Percentiles rank a stretch among this genome's conserved stretches.
Conservation (phyloP, 768 basidiomycete genomes). For the Royoungia palumana region DNA sequence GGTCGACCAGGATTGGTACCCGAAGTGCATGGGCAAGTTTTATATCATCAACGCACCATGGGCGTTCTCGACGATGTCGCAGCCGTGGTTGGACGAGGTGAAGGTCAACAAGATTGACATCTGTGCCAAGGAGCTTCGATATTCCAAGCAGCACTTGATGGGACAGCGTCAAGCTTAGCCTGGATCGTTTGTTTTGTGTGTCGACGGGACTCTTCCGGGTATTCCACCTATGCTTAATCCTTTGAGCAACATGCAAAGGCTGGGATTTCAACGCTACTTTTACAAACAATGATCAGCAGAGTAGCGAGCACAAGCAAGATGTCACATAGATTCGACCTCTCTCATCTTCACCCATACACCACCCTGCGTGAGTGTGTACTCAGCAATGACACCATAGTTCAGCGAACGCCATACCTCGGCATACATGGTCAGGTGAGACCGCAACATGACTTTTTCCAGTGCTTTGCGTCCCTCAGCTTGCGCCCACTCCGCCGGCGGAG, state of each 20-base stretch:
- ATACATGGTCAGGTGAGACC: slow-evolving; percentile 43
- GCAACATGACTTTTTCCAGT: slow-evolving; percentile 39
- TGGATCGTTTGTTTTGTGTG: background rate
- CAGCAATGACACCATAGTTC: background rate
- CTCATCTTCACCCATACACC: slow-evolving; percentile 28
- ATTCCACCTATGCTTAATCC: slow-evolving; percentile 32
- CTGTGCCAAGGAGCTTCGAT: slow-evolving; percentile 86
- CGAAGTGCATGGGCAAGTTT: slow-evolving; percentile 96
- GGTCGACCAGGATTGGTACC: slow-evolving; percentile 90
- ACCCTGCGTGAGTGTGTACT: slow-evolving; percentile 5
- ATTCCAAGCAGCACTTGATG: slow-evolving; percentile 15
- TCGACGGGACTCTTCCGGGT: slow-evolving; percentile 11
- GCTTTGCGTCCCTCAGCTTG: slow-evolving; percentile 34
- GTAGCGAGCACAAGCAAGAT: background rate
- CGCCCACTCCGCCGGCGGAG: slow-evolving; percentile 34
- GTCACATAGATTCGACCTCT: slow-evolving; percentile 9
- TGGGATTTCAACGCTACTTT: background rate
- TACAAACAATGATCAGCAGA: background rate
- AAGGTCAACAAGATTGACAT: slow-evolving; percentile 96
- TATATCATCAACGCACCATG: slow-evolving; percentile 98
- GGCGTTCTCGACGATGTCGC: slow-evolving; percentile 88
- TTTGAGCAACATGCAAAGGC: slow-evolving; percentile 15
- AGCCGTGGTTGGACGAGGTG: slow-evolving; percentile 89
- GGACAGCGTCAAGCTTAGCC: slow-evolving; percentile 5
- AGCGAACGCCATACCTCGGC: slow-evolving; percentile 31